Evolutionary conservation across 345 rosid genomes (phyloP).

Genomic region (Sisymbrium altissimum): DNA sequence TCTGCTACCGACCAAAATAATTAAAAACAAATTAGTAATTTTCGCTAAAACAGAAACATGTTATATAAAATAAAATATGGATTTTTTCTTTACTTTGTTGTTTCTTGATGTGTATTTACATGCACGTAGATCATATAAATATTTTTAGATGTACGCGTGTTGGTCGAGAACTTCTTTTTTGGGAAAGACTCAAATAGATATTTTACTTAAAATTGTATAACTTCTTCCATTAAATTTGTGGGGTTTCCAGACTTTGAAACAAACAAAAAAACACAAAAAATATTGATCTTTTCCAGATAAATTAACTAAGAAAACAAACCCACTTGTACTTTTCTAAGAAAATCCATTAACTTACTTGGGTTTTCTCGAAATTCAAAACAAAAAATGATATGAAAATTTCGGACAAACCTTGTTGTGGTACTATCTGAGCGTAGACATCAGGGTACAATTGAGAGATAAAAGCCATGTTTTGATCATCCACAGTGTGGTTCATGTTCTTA

Average conservation of each 20-base stretch:
- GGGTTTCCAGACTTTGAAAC: not conserved
- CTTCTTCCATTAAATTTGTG: not conserved
- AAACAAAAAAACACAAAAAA: not conserved
- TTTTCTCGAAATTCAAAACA: not conserved
- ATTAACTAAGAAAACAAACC: not conserved
- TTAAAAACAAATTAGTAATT: not conserved
- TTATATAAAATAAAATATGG: not conserved
- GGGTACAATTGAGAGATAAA: constrained; percentile 63
- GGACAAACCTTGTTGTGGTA: constrained; percentile 56
- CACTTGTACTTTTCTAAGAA: not conserved
- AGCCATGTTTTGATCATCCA: constrained; percentile 45
- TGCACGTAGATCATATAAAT: constrained; percentile 5
- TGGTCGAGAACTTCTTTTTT: not conserved
- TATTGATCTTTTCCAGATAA: not conserved
- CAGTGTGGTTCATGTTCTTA: constrained; percentile 27
- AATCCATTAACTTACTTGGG: constrained; percentile 1
- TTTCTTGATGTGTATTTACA: constrained; percentile 13
- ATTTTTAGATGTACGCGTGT: constrained; percentile 9
- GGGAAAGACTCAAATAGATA: constrained; percentile 1
- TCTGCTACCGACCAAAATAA: constrained; percentile 34
- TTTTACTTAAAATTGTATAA: constrained; percentile 9
- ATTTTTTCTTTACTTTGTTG: not conserved
- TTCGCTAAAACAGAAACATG: not conserved
- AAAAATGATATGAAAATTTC: not conserved
- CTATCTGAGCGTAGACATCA: constrained; percentile 41